Base-by-base conservation (phyloP, 768 basidiomycete species). In the Mycena maculata region DNA sequence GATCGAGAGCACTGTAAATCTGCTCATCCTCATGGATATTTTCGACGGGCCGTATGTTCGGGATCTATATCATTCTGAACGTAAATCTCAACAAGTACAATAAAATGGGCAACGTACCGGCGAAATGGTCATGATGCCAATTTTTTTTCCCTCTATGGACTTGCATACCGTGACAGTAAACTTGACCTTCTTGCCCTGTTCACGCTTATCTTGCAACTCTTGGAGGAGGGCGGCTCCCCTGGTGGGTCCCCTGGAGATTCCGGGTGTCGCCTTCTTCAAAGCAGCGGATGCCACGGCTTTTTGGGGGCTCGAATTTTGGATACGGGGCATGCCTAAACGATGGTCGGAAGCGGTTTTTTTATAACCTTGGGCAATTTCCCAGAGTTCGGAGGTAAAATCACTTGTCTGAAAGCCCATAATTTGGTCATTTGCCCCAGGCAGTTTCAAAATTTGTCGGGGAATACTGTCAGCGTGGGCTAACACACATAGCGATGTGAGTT, bases 381-480 rank as follows among this genome's bases (percentile, higher is more conserved):
- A 65, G 38, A 65, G 41, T 27, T 52, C 56, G 45, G 57, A 38
- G 49, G 63, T 65, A 15, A 44, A 65, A 65, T 65, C 63, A 65
- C 63, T 59, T 65, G 56, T 58, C 57, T 65, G 36, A 25, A n/a
- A 52, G 38, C 16, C 50, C 6, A 4, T 7, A 30, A 65, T 58
- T 39, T 65, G 63, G 4, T 65, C 63, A 22, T 5, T 1, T 1
- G 63, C 63, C 1, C 63, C 49, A 2, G 25, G 25, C 20, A 65
- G 8, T 18, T 65, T 42, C 2, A 63, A 22, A 16, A 65, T 38
- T 20, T 15, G n/a, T 4, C 49, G 11, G 28, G 63, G 63, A 36
- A 65, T 44, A n/a, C 48, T 65, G n/a, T 58, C 48, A 1, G 57
- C 48, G 15, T 53, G 13, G 25, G 54, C 63, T 59, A 28, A 11